Conservation (phyloP, 805 yeast genomes). For the Jamesozyma jinghongensis region DNA sequence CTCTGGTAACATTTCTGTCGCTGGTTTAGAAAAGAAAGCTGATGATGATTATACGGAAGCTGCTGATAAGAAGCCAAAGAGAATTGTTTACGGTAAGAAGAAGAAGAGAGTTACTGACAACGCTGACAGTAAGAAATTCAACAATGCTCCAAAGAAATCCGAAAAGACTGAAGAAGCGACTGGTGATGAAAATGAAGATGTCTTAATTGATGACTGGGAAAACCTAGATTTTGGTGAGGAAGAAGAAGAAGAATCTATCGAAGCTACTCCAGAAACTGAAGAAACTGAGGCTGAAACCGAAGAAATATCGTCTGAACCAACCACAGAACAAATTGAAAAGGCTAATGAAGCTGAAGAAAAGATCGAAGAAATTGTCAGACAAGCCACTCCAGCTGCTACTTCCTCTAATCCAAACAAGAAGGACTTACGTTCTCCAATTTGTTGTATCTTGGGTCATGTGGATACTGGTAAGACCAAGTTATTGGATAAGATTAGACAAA, state of each 20-base stretch:
- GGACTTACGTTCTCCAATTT: constrained; percentile 93
- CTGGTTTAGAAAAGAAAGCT: constrained; percentile 47
- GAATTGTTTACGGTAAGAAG: constrained; percentile 67
- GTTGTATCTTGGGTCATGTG: constrained; percentile 98
- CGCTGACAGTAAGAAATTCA: constrained; percentile 17
- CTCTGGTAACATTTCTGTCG: constrained; percentile 62
- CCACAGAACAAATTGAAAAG: constrained; percentile 17
- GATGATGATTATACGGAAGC: constrained; percentile 12
- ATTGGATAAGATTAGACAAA: constrained; percentile 94
- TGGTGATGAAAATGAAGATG: constrained; percentile 42
- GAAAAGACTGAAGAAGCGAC: constrained; percentile 20
- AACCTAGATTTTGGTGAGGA: constrained; percentile 53
- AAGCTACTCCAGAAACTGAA: constrained; percentile 5
- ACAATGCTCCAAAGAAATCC: constrained; percentile 15
- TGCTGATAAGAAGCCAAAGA: constrained; percentile 48
- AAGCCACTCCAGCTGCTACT: constrained; percentile 8
- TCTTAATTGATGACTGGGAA: constrained; percentile 82
- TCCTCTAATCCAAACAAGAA: constrained; percentile 26
- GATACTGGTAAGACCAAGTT: constrained; percentile 99
- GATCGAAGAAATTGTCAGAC: constrained; percentile 19
- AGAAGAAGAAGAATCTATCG: constrained; percentile 30
- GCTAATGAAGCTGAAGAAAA: constrained; percentile 29
- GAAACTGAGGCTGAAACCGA: constrained; percentile 14
- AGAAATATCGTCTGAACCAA: constrained; percentile 14
- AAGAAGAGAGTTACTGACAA: constrained; percentile 38